These are phyloP conservation scores for Globisporangium takayamanum DNA, from an alignment of 352 stramenopile genomes.

Conservation along the genomic window DNA sequence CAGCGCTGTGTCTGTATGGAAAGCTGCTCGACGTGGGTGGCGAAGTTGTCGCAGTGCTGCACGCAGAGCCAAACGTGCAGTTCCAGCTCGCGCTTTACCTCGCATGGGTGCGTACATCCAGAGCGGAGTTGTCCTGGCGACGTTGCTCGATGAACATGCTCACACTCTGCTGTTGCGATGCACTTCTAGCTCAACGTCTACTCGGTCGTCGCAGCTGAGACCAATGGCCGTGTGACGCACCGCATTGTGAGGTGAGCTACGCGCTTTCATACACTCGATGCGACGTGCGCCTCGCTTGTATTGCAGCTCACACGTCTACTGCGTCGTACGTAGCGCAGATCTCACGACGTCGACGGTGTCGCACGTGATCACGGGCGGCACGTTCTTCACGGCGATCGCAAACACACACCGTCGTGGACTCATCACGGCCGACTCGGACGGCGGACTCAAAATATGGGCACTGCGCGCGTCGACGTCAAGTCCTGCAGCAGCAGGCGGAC, in stretches of 20 bases:
- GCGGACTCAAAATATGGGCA: slow-evolving; percentile 49
- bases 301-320: background rate
- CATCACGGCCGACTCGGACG: slow-evolving; percentile 42
- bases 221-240: slow-evolving; percentile 28
- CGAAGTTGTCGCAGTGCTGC: slow-evolving; percentile 24
- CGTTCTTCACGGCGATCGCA: slow-evolving; percentile 26
- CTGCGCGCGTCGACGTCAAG: slow-evolving; percentile 20
- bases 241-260: slow-evolving; percentile 32
- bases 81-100: slow-evolving; percentile 37
- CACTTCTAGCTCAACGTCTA: slow-evolving; percentile 34
- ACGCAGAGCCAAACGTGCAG: slow-evolving; percentile 30
- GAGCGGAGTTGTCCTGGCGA: background rate
- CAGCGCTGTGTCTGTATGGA: slow-evolving; percentile 34
- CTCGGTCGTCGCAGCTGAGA: slow-evolving; percentile 23
- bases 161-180: background rate
- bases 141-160: background rate
- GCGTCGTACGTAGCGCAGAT: slow-evolving; percentile 27
- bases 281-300: background rate
- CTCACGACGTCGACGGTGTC: slow-evolving; percentile 32
- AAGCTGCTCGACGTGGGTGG: slow-evolving; percentile 37
- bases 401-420: slow-evolving; percentile 40
- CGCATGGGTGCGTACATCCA: slow-evolving; percentile 31
- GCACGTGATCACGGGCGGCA: slow-evolving; percentile 23
- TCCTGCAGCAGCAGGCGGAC: slow-evolving; percentile 17
- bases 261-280: background rate